These are phyloP conservation scores for Microdochium trichocladiopsis DNA, from an alignment of 2,329 filamentous ascomycete species.

Conservation along the genomic window DNA sequence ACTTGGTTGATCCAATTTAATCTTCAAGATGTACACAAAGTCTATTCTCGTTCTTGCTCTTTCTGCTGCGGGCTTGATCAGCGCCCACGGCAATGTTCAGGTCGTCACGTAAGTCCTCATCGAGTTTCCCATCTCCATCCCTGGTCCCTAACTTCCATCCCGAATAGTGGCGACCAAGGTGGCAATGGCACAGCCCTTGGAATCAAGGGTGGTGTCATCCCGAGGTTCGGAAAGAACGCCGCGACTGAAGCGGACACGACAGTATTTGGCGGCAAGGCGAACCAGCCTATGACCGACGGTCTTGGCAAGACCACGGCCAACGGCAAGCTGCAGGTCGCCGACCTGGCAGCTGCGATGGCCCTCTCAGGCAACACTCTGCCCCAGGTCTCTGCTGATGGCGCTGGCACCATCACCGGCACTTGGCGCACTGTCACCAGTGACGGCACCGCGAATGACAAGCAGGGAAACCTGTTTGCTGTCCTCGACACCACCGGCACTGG, in stretches of 20 bases:
- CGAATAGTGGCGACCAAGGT: constrained; percentile 7
- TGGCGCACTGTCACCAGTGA: constrained; percentile 12
- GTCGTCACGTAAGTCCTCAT: constrained; percentile 2
- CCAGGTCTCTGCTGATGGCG: constrained; percentile 7
- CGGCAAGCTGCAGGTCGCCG: constrained; percentile 7
- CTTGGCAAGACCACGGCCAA: constrained; percentile 11
- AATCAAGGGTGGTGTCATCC: constrained; percentile 13
- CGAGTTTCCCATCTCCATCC: not conserved
- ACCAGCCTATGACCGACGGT: constrained; percentile 6
- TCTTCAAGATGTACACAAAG: constrained; percentile 5
- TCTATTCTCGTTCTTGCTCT: constrained; percentile 6
- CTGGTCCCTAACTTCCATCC: not conserved
- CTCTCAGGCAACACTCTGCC: constrained; percentile 11
- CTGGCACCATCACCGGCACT: constrained; percentile 9
- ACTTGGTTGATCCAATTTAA: not conserved
- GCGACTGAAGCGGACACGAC: constrained; percentile 23
- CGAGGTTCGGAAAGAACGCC: constrained; percentile 7
- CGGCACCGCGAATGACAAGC: constrained; percentile 5
- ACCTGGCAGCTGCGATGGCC: constrained; percentile 7
- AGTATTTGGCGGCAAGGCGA: constrained; percentile 7
- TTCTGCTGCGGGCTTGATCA: not conserved
- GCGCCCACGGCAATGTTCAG: constrained; percentile 9
- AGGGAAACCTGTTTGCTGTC: constrained; percentile 7
- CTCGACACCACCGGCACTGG: constrained; percentile 11
- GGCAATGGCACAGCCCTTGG: constrained; percentile 10